phyloP scores from a whole-genome alignment of 306 rosid genomes.

The Abrus pulchellus region DNA sequence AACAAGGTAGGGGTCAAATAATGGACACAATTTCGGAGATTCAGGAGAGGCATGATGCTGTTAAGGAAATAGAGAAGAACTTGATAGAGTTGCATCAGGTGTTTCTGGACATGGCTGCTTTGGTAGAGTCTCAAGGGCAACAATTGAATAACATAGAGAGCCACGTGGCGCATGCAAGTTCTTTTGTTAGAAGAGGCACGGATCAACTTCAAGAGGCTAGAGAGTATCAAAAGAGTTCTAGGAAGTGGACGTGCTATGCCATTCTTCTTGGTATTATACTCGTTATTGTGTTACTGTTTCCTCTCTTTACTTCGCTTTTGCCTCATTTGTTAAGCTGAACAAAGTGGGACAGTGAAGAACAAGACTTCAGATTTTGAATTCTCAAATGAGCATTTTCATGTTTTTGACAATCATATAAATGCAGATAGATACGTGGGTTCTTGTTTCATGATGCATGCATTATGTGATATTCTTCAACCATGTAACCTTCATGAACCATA shows the following conservation, averaged over 20 bases:
- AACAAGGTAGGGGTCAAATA: constrained; percentile 90
- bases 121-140: constrained; percentile 89
- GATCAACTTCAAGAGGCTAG: constrained; percentile 77
- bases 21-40: constrained; percentile 94
- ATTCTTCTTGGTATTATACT: constrained; percentile 53
- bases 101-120: constrained; percentile 91
- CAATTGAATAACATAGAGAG: constrained; percentile 86
- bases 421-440: too few species aligned
- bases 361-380: too few species aligned
- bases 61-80: constrained; percentile 89
- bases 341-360: too few species aligned
- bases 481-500: constrained; percentile 1
- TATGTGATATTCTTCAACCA: neutral
- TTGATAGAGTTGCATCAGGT: constrained; percentile 85
- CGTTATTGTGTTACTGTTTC: constrained; percentile 61
- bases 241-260: constrained; percentile 84
- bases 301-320: constrained; percentile 47
- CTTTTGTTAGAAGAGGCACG: constrained; percentile 84
- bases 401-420: too few species aligned
- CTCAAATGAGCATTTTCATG: too few species aligned
- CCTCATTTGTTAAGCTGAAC: constrained; percentile 47
- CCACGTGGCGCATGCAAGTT: constrained; percentile 82
- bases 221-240: constrained; percentile 68
- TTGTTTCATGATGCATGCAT: too few species aligned
- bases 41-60: constrained; percentile 91